Percentiles rank a stretch among this genome's conserved stretches.
phyloP scores from a whole-genome alignment of 106 monocot genomes.

The Allium cepa region DNA sequence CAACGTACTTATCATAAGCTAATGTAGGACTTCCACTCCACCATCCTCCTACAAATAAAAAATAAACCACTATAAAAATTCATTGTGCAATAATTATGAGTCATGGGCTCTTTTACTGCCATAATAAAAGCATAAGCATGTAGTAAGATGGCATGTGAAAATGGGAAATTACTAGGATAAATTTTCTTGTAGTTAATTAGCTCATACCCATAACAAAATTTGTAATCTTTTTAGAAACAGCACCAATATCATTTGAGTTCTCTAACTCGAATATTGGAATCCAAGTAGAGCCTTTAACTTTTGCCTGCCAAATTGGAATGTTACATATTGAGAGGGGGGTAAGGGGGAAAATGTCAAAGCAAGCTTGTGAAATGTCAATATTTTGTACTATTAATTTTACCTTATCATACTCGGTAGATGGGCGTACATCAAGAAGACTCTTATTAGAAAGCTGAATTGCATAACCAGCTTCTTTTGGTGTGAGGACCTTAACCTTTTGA shows the following conservation, averaged over 20 bases:
- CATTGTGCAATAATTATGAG: background rate
- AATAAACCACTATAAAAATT: background rate
- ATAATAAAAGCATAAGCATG: background rate
- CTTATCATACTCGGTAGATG: constrained; percentile 71
- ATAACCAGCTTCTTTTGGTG: constrained; percentile 98
- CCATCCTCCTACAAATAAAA: constrained; percentile 77
- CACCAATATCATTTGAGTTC: constrained; percentile 26
- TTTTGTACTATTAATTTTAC: constrained; percentile 9
- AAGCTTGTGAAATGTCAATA: no score
- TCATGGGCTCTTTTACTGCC: background rate
- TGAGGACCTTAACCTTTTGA: constrained; percentile 76
- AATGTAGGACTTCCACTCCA: constrained; percentile 83
- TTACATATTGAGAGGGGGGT: no score
- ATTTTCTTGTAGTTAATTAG: background rate
- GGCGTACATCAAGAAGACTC: constrained; percentile 86
- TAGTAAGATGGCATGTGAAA: background rate
- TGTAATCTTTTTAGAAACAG: constrained; percentile 57
- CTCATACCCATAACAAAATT: constrained; percentile 85
- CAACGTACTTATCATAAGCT: constrained; percentile 55
- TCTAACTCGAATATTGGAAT: constrained; percentile 95
- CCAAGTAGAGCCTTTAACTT: constrained; percentile 91
- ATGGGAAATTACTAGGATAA: background rate
- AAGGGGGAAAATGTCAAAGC: no score
- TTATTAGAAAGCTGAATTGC: constrained; percentile 81
- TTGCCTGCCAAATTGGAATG: constrained; percentile 41